Evolutionary conservation across 331 rosid species (phyloP), one percentile per base, ranked within the genome.

Genomic region (Phaseolus coccineus): DNA sequence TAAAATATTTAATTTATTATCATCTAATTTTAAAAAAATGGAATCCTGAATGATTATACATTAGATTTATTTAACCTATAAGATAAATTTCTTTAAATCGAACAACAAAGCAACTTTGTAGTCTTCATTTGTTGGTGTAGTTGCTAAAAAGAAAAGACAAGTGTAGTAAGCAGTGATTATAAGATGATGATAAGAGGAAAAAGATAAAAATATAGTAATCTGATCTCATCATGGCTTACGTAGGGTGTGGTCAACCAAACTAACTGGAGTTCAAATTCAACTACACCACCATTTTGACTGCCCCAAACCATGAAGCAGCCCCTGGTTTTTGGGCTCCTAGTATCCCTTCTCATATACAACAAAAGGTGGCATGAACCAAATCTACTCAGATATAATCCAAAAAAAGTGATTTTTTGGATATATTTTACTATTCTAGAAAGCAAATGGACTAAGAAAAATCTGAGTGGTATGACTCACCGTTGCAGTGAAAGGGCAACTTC

Each of bases 401-500:
- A 3, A 25, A 4, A 4, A 4, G 4, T 7, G 1, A 27, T 15
- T 4, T 4, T 33, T 64, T 35, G 70, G 7, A 37, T 8, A 64
- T 33, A 14, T 31, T 31, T 5, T 15, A 62, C 58, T 19, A 19
- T 27, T 24, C 27, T 27, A 13, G 48, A n/a, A 13, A 11, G 16
- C 42, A 61, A 64, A 35, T 31, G 13, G 47, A 63, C 14, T 3
- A 63, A 10, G 27, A 16, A 33, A 64, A 19, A 16, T 47, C 15
- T 65, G 71, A 37, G 8, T 50, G 40, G 27, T 52, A 56, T 42
- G 91, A 50, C 90, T 74, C 84, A 11, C 55, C 80, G 59, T 8
- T 28, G 22, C 3, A 24, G 46, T 52, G 78, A 88, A 86, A 86
- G 76, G 94, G 19, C 65, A 58, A 19, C 30, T 7, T 55, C 30